Base-by-base conservation (phyloP, 148 eudicot genomes). In the Vaccinium myrtillus region DNA sequence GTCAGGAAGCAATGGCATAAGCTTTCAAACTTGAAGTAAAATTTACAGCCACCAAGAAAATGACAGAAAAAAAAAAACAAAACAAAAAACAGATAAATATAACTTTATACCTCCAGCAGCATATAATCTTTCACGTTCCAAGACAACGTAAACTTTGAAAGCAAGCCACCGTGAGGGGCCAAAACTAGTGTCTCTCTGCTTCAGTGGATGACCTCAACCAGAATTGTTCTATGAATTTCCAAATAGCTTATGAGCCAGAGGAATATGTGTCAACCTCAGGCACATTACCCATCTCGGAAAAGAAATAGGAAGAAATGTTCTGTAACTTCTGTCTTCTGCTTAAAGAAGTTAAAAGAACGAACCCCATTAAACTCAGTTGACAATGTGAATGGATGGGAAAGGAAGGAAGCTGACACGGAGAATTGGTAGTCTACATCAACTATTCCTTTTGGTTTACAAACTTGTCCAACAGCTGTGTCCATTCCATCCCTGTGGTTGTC, bases 11-110 rank as follows among this genome's bases (percentile, higher is more conserved):
- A 46, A 75, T 16, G 10, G 4, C 77, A 71, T 14, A 73, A 73
- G 23, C 50, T 16, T 39, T 36, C 21, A 73, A 73, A 16, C n/a
- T 16, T 16, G 4, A 73, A 30, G 77, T 8, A 75, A 8, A 75
- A 39, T 14, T 14, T 71, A 71, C 78, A 75, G 78, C 78, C 78
- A 43, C 21, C 23, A 75, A 75, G n/a, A 71, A 75, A 75, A 75
- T 43, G 23, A 16, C 12, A 8, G n/a, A 3, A 8, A 30, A 73
- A 36, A 71, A 27, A 32, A 27, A 27, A 27, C 30, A 32, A 70
- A 69, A 69, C 0, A 16, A 27, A 70, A 30, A 1, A 18, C 36
- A 73, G 16, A 19, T 32, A 67, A 14, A 67, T 3, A 11, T 9
- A 27, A 43, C 46, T 43, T 43, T 25, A 25, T 11, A 67, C 36